Percentiles rank a stretch among this genome's conserved stretches.
phyloP scores from a whole-genome alignment of 495 filamentous ascomycete species.

The Friedmanniomyces endolithicus region DNA sequence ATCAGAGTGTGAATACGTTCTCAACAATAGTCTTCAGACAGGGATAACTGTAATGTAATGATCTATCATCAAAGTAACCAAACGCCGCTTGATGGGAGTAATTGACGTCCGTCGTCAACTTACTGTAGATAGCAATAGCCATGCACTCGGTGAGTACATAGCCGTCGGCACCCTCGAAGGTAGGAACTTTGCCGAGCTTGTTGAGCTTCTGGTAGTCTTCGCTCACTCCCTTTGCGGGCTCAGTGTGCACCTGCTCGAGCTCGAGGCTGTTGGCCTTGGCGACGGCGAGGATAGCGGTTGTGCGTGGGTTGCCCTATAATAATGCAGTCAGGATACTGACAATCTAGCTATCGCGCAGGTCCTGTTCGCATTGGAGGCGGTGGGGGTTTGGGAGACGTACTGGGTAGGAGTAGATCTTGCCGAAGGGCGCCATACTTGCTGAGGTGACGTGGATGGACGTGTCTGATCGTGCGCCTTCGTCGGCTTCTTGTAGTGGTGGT shows the following conservation, averaged over 20 bases:
- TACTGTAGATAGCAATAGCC: slow-evolving; percentile 95
- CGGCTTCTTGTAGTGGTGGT: slow-evolving; percentile 9
- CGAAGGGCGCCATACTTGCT: slow-evolving; percentile 43
- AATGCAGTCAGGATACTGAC: too few species aligned
- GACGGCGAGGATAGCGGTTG: slow-evolving; percentile 73
- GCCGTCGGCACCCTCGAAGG: slow-evolving; percentile 87
- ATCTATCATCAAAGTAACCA: slow-evolving; percentile 55
- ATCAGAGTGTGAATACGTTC: slow-evolving; percentile 51
- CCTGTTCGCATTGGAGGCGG: not conserved
- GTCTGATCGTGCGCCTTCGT: slow-evolving; percentile 16
- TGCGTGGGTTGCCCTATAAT: slow-evolving; percentile 71
- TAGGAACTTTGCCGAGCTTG: slow-evolving; percentile 78
- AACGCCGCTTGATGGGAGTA: slow-evolving; percentile 5
- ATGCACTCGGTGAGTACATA: slow-evolving; percentile 80
- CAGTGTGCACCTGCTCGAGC: slow-evolving; percentile 64
- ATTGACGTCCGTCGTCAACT: slow-evolving; percentile 34
- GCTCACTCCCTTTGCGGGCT: slow-evolving; percentile 45
- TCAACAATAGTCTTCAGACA: slow-evolving; percentile 93
- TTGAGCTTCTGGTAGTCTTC: slow-evolving; percentile 74
- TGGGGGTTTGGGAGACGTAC: slow-evolving; percentile 43
- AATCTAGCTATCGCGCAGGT: too few species aligned
- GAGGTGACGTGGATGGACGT: not conserved
- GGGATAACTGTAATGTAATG: slow-evolving; percentile 80
- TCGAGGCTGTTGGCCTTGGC: slow-evolving; percentile 94
- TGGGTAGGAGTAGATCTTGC: slow-evolving; percentile 81